Evolutionary conservation across 345 rosid genomes (phyloP).

Genomic region (Eucalyptus polybractea): DNA sequence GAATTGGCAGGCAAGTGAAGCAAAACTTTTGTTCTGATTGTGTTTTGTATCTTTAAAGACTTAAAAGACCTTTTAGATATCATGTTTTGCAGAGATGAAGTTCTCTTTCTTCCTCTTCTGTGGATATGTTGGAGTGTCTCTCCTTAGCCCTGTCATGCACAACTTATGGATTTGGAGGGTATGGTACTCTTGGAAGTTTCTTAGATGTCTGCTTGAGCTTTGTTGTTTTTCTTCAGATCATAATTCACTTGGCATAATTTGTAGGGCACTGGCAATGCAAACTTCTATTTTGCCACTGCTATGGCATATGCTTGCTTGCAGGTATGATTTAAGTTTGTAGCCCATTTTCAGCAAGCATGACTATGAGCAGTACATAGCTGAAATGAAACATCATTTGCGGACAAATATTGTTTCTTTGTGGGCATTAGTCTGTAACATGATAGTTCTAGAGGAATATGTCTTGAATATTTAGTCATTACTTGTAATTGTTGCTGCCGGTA

Average conservation of each 20-base stretch:
- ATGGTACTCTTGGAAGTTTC: background rate
- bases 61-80: conserved; percentile 1
- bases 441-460: background rate
- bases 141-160: conserved; percentile 97
- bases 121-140: conserved; percentile 82
- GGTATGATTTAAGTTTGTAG: conserved; percentile 19
- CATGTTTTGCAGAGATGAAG: conserved; percentile 48
- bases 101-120: conserved; percentile 90
- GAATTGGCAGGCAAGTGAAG: conserved; percentile 62
- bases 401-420: background rate
- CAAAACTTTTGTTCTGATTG: background rate
- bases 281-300: conserved; percentile 92
- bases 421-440: background rate
- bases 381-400: background rate
- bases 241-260: conserved; percentile 1
- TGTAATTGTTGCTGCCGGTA: background rate
- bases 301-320: conserved; percentile 90
- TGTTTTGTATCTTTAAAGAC: background rate
- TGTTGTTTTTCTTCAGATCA: background rate
- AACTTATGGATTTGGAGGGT: conserved; percentile 99
- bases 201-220: background rate
- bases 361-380: background rate
- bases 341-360: background rate
- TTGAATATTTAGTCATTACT: background rate
- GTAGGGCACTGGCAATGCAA: conserved; percentile 97